Conservation (phyloP, 257 asterid species). For the Phtheirospermum japonicum region DNA sequence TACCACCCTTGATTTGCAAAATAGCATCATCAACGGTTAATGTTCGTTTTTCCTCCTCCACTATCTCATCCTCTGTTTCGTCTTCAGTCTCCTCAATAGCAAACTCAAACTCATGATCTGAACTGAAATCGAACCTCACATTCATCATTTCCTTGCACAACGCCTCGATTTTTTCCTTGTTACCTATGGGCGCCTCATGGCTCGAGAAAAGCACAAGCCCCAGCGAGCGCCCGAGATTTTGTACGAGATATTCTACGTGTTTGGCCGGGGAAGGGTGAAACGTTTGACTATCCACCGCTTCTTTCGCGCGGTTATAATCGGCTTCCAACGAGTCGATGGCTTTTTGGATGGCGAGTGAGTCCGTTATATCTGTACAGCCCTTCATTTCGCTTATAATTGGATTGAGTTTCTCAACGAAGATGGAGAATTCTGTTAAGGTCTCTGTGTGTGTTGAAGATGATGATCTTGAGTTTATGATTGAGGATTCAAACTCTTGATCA, state of each 20-base stretch:
- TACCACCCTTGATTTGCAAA: slow-evolving; percentile 44
- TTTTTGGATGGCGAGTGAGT: slow-evolving; percentile 45
- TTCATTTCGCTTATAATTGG: slow-evolving; percentile 61
- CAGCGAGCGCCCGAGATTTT: slow-evolving; percentile 71
- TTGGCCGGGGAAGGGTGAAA: slow-evolving; percentile 49
- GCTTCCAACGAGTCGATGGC: slow-evolving; percentile 68
- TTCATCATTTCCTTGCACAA: slow-evolving; percentile 71
- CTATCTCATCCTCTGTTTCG: slow-evolving; percentile 27
- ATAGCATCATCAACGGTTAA: slow-evolving; percentile 50
- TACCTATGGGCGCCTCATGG: slow-evolving; percentile 49
- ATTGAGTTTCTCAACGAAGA: slow-evolving; percentile 51
- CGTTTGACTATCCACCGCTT: slow-evolving; percentile 30
- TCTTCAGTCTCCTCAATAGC: slow-evolving; percentile 22
- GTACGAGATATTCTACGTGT: slow-evolving; percentile 48
- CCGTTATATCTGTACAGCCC: slow-evolving; percentile 32
- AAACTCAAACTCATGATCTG: slow-evolving; percentile 33
- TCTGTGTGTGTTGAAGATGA: slow-evolving; percentile 49
- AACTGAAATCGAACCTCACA: slow-evolving; percentile 41
- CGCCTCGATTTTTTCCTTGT: slow-evolving; percentile 53
- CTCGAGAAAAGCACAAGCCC: slow-evolving; percentile 83
- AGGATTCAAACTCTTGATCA: too few relatives aligned
- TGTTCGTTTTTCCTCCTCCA: slow-evolving; percentile 37
- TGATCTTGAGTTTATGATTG: slow-evolving; percentile 38
- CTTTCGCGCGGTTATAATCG: slow-evolving; percentile 51
- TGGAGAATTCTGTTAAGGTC: slow-evolving; percentile 47